These are phyloP conservation scores for Pascua guehoae DNA, from an alignment of 1,284 basidiomycete genomes.

Conservation along the genomic window DNA sequence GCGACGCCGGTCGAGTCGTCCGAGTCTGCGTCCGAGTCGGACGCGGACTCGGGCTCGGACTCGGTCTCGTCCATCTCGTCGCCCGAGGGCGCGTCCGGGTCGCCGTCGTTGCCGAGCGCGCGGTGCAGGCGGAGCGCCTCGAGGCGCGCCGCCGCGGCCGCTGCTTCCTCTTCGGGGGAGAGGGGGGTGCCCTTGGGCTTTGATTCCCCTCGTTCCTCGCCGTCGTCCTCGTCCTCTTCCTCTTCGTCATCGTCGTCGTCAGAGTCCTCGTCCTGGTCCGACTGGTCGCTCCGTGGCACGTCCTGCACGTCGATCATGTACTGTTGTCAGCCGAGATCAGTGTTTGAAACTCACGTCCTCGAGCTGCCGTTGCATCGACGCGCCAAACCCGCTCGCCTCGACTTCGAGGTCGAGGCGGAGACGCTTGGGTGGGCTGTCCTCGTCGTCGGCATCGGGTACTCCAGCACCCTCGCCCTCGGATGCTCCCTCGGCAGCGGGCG, in stretches of 20 bases:
- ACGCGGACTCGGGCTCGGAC: conserved; percentile 14
- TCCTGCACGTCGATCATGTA: conserved; percentile 53
- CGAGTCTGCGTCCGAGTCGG: conserved; percentile 26
- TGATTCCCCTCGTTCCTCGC: conserved; percentile 45
- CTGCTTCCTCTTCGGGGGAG: conserved; percentile 31
- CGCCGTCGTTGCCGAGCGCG: conserved; percentile 38
- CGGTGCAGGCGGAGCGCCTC: conserved; percentile 38
- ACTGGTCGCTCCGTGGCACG: conserved; percentile 31
- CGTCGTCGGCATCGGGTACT: neutral
- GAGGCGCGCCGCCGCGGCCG: conserved; percentile 25
- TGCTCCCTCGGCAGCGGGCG: conserved; percentile 9
- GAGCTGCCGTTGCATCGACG: conserved; percentile 72
- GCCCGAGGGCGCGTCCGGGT: conserved; percentile 14
- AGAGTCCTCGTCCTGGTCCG: conserved; percentile 45
- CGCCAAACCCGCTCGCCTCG: conserved; percentile 83
- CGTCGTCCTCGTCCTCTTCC: conserved; percentile 41
- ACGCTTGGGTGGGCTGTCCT: conserved; percentile 5
- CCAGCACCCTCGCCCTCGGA: conserved; percentile 16
- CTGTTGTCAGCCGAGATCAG: conserved; percentile 38
- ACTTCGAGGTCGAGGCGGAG: conserved; percentile 83
- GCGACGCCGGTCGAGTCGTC: conserved; percentile 18
- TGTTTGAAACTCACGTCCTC: conserved; percentile 64
- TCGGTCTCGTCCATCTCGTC: neutral
- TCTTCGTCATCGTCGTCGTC: conserved; percentile 39
- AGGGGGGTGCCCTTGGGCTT: conserved; percentile 35